Base-by-base conservation (phyloP, 2,329 filamentous ascomycete genomes). In the Drechslera avenae region DNA sequence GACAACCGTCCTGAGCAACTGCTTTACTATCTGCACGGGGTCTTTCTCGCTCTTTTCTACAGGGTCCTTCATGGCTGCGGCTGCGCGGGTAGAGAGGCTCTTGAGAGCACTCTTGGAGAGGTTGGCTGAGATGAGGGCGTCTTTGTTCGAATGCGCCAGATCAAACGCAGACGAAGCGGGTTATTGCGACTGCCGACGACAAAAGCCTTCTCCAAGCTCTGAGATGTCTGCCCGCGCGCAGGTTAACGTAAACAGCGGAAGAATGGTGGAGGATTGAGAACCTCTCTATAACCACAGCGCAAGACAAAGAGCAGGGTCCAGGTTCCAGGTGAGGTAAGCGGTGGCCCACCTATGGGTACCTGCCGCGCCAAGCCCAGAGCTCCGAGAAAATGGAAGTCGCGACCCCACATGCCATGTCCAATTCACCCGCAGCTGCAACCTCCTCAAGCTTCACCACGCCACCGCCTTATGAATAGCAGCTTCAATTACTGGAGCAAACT, bases 1-100 rank as follows among this genome's bases (percentile, higher is more conserved):
- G 67, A 86, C 88, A 32, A 91, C 89, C 46, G 87, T 94, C 74
- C 92, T 90, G 67, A 97, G 86, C 59, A 97, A 86, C 33, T 87
- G 87, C 72, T 91, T 85, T 46, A 86, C 85, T 59, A 87, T 81
- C 73, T 89, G 84, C 79, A 87, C 85, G 41, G 71, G 69, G 52
- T 52, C 50, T 17, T 48, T 48, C 23, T 34, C 45, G 30, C 30
- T 43, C 50, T 52, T 52, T 34, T 55, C 52, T 79, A 87, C 85
- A 35, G 70, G 66, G 51, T 68, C 76, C 73, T 76, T 78, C 63
- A 56, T 68, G 5, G 39, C 45, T 23, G 39, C 50, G 45, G 9
- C n/a, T 43, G 60, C 58, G 36, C 42, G 30, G 31, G 40, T 39
- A 16, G 43, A 35, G 33, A 35, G 4, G 35, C 39, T 19, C 19